phyloP scores from a whole-genome alignment of 495 filamentous ascomycete genomes.

The Penicillium atrosanguineum region DNA sequence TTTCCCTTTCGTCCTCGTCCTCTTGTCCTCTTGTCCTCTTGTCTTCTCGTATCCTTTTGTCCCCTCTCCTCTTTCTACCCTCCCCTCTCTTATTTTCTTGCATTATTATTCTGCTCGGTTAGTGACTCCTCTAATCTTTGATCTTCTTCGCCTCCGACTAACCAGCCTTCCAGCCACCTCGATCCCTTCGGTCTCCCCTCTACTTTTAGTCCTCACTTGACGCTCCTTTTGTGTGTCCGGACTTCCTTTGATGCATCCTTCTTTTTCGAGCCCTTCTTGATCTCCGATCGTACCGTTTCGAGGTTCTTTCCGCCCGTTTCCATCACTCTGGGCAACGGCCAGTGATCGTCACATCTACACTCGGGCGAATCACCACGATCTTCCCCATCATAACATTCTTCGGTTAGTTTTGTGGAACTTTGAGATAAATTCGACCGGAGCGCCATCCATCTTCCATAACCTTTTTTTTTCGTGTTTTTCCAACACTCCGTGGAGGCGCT shows the following conservation, averaged over 20 bases:
- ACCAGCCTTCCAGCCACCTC: constrained; percentile 54
- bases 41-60: constrained; percentile 31
- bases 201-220: constrained; percentile 19
- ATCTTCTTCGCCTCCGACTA: constrained; percentile 27
- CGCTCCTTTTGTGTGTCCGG: constrained; percentile 17
- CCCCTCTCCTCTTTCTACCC: constrained; percentile 36
- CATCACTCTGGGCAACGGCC: constrained; percentile 14
- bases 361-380: not conserved
- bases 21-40: constrained; percentile 17
- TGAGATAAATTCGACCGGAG: not conserved
- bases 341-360: constrained; percentile 15
- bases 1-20: constrained; percentile 16
- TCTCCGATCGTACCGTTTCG: constrained; percentile 1
- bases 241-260: constrained; percentile 17
- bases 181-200: constrained; percentile 47
- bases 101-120: constrained; percentile 13
- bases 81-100: constrained; percentile 21
- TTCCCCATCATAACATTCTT: not conserved
- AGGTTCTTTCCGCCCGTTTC: constrained; percentile 5
- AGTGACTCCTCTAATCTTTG: constrained; percentile 20
- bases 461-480: not conserved
- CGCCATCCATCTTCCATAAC: not conserved
- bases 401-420: not conserved
- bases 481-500: constrained; percentile 9
- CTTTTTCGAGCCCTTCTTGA: constrained; percentile 13